Conservation (phyloP, 768 basidiomycete species). For the Mycena latifolia region DNA sequence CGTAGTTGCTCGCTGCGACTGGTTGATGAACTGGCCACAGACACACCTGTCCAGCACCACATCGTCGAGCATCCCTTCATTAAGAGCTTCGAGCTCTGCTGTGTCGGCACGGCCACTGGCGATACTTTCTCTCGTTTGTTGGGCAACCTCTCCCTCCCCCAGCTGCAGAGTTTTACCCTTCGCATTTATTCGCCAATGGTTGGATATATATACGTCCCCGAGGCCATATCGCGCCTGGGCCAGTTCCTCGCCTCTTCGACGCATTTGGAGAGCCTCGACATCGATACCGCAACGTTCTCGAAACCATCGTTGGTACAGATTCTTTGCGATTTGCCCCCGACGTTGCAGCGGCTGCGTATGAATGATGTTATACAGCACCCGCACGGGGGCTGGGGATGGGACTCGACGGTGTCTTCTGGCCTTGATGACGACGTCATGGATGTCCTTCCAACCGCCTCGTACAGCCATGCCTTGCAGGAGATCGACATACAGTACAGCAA, state of each 20-base stretch:
- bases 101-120: background rate
- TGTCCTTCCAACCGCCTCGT: background rate
- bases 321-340: no score
- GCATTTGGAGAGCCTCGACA: background rate
- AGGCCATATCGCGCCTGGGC: no score
- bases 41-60: background rate
- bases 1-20: background rate
- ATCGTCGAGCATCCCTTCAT: background rate
- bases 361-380: no score
- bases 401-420: background rate
- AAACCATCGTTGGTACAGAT: no score
- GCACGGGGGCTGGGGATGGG: background rate
- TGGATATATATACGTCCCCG: background rate
- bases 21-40: background rate
- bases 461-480: background rate
- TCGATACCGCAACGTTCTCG: no score
- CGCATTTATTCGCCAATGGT: background rate
- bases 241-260: background rate
- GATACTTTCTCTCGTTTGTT: background rate
- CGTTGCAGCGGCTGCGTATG: background rate
- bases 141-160: background rate
- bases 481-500: background rate
- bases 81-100: background rate
- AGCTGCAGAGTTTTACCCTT: background rate
- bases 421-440: constrained; percentile 1